These are phyloP conservation scores for Erigeron philadelphicus DNA, from an alignment of 140 eudicot genomes.

Conservation along the genomic window DNA sequence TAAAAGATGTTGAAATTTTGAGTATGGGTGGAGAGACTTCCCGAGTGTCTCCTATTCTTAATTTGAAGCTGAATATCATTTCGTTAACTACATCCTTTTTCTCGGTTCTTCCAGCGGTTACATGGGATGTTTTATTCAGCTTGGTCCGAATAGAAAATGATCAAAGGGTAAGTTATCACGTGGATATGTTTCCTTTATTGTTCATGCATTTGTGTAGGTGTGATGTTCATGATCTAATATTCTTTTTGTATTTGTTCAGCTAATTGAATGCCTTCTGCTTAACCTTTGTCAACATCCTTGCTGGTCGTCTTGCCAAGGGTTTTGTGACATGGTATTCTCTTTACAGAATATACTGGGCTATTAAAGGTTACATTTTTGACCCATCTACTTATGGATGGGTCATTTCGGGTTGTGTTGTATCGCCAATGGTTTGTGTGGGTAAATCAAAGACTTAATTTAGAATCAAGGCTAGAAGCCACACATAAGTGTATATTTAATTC, in stretches of 20 bases:
- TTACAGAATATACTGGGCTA: conserved; percentile 11
- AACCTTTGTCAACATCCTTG: conserved; percentile 80
- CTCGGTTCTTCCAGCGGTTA: conserved; percentile 55
- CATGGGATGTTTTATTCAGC: conserved; percentile 76
- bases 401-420: conserved; percentile 4
- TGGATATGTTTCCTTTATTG: neutral
- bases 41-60: conserved; percentile 35
- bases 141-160: conserved; percentile 54
- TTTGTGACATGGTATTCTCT: conserved; percentile 63
- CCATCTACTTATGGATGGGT: conserved; percentile 18
- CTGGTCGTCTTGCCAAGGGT: conserved; percentile 61
- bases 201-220: conserved; percentile 1
- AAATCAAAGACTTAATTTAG: neutral
- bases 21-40: conserved; percentile 38
- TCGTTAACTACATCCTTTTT: conserved; percentile 61
- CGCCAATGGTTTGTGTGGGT: neutral
- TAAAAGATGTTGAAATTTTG: conserved; percentile 41
- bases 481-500: neutral
- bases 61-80: conserved; percentile 49
- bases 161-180: conserved; percentile 47
- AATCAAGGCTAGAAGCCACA: neutral
- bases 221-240: conserved; percentile 6
- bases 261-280: conserved; percentile 42
- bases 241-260: conserved; percentile 37
- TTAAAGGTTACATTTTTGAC: neutral